Evolutionary conservation across 768 basidiomycete species (phyloP), one percentile per base, ranked within the genome.

Genomic region (Tricholoma sp.): DNA sequence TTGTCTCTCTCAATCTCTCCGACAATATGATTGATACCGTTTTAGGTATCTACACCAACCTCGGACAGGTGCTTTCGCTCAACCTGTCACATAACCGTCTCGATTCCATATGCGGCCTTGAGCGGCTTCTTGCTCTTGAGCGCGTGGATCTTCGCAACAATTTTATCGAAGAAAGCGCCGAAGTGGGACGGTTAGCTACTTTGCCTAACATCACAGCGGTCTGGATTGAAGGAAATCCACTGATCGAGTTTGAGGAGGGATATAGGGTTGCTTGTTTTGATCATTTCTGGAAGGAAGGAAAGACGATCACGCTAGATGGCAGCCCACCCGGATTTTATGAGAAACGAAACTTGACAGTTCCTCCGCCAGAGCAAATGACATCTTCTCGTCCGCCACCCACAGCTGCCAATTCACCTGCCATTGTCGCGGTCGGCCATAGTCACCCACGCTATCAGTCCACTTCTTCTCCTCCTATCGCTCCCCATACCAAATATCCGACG

Each of bases 21-120:
- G 89, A 95, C 71, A 99, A 99, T 74, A 92, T 99, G 84, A 94
- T 99, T 63, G 94, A 96, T 69, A 94, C 95, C 16, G 88, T 98
- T 16, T 82, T 94, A 4, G 89, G 91, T 27, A 91, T 97, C 57
- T 90, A 94, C 66, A 81, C 82, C 35, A 83, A 85, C 53, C 80
- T 98, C 35, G 91, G 91, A 1, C 84, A 87, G 59, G 78, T 97
- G 22, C 76, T 86, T 16, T 76, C 80, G 5, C 76, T 98, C 64
- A 94, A 96, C 70, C 79, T 98, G 16, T 81, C 90, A 1, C 76
- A 80, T 55, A 98, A 98, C 66, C 84, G 96, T 4, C 83, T 98
- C 52, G 93, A 96, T 66, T 94, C 92, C n/a, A 83, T 98, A 54
- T 94, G 93, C 59, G 96, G 96, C 16, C 79, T 98, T 6, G 96